These are phyloP conservation scores for Arthrobotrys sinensis DNA, from an alignment of 2,329 filamentous ascomycete genomes.

Conservation along the genomic window DNA sequence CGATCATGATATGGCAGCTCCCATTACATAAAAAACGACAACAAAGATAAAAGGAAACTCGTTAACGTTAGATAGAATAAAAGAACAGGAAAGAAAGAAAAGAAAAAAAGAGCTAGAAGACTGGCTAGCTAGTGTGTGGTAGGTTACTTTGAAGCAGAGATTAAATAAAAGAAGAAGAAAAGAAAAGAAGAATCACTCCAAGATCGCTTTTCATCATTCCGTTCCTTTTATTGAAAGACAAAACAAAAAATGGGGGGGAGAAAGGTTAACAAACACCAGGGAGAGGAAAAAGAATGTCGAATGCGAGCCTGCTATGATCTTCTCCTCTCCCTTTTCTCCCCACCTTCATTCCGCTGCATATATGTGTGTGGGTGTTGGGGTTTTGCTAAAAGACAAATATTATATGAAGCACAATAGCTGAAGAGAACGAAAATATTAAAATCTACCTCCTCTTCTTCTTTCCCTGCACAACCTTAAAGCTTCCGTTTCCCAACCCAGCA, in stretches of 20 bases:
- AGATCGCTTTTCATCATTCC: too few relatives aligned
- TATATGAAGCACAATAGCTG: not conserved
- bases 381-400: not conserved
- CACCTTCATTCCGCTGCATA: not conserved
- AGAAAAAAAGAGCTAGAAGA: not conserved
- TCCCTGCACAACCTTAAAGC: constrained; percentile 57
- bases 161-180: not conserved
- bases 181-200: not conserved
- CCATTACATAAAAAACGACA: too few relatives aligned
- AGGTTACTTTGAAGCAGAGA: too few relatives aligned
- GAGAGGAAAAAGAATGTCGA: not conserved
- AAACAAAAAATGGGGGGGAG: not conserved
- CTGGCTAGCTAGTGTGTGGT: too few relatives aligned
- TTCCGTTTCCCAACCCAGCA: constrained; percentile 39
- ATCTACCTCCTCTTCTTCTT: constrained; percentile 59
- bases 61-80: too few relatives aligned
- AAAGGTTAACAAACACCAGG: not conserved
- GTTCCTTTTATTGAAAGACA: not conserved
- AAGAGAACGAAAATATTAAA: not conserved
- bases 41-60: too few relatives aligned
- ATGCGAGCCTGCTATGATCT: not conserved
- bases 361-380: too few relatives aligned
- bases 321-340: not conserved
- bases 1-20: too few relatives aligned
- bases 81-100: not conserved